Conservation (phyloP, 2,329 filamentous ascomycete species). For the Claviceps pazoutovae region DNA sequence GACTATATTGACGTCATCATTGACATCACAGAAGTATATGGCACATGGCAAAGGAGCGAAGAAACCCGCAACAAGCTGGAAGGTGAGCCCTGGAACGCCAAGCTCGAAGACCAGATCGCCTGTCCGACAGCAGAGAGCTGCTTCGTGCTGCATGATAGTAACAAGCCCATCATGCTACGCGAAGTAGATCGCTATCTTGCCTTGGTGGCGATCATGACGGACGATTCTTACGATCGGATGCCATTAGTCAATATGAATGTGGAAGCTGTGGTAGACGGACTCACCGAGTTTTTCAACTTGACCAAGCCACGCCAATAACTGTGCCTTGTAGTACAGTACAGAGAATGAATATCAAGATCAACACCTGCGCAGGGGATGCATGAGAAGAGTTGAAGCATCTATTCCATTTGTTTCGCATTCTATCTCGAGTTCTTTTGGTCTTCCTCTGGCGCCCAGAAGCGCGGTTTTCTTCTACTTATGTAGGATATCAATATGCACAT, state of each 20-base stretch:
- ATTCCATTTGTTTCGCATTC: no score
- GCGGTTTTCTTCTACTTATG: neutral
- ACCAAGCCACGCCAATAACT: slow-evolving; percentile 39
- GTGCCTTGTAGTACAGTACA: no score
- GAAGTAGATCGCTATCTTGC: slow-evolving; percentile 65
- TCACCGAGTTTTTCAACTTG: slow-evolving; percentile 67
- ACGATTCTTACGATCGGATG: slow-evolving; percentile 73
- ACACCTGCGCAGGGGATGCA: neutral
- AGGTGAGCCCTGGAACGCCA: slow-evolving; percentile 45
- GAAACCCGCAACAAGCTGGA: slow-evolving; percentile 43
- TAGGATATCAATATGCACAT: no score
- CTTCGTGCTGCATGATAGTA: slow-evolving; percentile 50
- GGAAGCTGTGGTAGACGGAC: slow-evolving; percentile 63
- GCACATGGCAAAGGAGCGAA: slow-evolving; percentile 50
- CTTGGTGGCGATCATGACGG: slow-evolving; percentile 75
- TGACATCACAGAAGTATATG: slow-evolving; percentile 91
- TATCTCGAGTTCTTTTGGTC: neutral
- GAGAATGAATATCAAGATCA: neutral
- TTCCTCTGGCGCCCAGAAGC: no score
- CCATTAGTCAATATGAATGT: slow-evolving; percentile 79
- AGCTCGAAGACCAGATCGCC: slow-evolving; percentile 51
- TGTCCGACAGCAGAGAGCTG: slow-evolving; percentile 54
- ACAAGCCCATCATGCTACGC: slow-evolving; percentile 51
- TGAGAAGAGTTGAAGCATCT: neutral
- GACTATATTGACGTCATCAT: slow-evolving; percentile 98